These are phyloP conservation scores for Fermentozyma sake DNA, from an alignment of 1,139 yeast genomes.

Conservation along the genomic window DNA sequence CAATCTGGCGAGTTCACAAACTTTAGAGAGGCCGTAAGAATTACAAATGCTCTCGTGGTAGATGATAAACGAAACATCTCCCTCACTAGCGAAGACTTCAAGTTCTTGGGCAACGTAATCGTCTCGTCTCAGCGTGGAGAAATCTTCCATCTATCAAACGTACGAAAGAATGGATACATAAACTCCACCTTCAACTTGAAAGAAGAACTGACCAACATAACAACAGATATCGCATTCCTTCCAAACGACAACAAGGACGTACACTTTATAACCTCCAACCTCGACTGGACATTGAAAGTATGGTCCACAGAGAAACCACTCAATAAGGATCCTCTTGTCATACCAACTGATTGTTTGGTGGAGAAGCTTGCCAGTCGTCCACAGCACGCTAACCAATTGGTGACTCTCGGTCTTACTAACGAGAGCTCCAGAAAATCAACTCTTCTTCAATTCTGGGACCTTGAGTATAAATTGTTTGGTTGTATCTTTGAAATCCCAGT, in stretches of 20 bases:
- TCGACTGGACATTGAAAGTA: slow-evolving; percentile 28
- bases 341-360: slow-evolving; percentile 38
- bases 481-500: slow-evolving; percentile 30
- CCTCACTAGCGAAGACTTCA: slow-evolving; percentile 12
- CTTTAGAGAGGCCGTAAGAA: slow-evolving; percentile 8
- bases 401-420: slow-evolving; percentile 38
- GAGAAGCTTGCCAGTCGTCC: slow-evolving; percentile 44
- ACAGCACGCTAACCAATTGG: slow-evolving; percentile 37
- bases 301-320: slow-evolving; percentile 19
- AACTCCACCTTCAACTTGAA: slow-evolving; percentile 20
- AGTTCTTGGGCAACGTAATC: slow-evolving; percentile 28
- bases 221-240: slow-evolving; percentile 7
- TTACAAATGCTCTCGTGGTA: slow-evolving; percentile 5
- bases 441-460: slow-evolving; percentile 53
- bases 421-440: slow-evolving; percentile 18
- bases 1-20: slow-evolving; percentile 10
- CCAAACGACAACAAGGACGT: slow-evolving; percentile 4
- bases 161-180: slow-evolving; percentile 24
- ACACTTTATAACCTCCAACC: slow-evolving; percentile 19
- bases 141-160: slow-evolving; percentile 34
- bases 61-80: slow-evolving; percentile 1
- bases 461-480: slow-evolving; percentile 31
- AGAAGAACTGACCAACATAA: slow-evolving; percentile 1
- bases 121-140: slow-evolving; percentile 47
- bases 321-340: no score